These are phyloP conservation scores for Penstemon davidsonii DNA, from an alignment of 257 asterid genomes.

Conservation along the genomic window DNA sequence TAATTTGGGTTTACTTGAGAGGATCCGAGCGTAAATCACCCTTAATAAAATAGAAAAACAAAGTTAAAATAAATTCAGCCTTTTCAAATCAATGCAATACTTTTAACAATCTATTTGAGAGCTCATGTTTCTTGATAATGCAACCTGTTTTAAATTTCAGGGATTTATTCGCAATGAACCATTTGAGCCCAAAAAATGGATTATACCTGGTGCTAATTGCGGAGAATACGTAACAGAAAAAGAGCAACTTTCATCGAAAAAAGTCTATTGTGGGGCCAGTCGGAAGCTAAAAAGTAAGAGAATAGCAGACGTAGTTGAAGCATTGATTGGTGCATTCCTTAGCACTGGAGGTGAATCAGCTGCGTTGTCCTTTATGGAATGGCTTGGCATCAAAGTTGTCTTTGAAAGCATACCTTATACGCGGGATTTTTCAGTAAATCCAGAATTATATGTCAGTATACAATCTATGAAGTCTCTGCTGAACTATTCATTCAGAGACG, in stretches of 20 bases:
- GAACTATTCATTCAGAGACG: conserved; percentile 54
- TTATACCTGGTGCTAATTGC: conserved; percentile 55
- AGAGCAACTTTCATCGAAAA: conserved; percentile 36
- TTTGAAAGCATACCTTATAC: conserved; percentile 40
- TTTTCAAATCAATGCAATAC: too few species aligned
- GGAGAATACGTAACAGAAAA: conserved; percentile 30
- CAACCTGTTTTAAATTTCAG: conserved; percentile 33
- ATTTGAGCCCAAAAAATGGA: conserved; percentile 70
- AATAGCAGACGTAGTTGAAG: conserved; percentile 82
- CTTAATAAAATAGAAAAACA: too few species aligned
- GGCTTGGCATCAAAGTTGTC: conserved; percentile 67
- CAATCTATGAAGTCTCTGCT: conserved; percentile 47
- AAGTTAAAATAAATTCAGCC: too few species aligned
- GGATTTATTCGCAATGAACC: conserved; percentile 78
- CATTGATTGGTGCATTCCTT: conserved; percentile 85
- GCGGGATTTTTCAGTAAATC: conserved; percentile 41
- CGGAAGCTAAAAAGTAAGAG: conserved; percentile 49
- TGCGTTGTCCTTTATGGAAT: conserved; percentile 67
- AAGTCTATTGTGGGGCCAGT: conserved; percentile 34
- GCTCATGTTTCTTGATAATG: neutral
- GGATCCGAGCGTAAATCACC: too few species aligned
- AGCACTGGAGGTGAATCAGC: conserved; percentile 63
- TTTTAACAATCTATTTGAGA: too few species aligned
- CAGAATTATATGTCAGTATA: conserved; percentile 52
- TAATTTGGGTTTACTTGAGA: too few species aligned